Evolutionary conservation across 2,329 filamentous ascomycete genomes (phyloP).

Genomic region (Endoconidiophora polonica): DNA sequence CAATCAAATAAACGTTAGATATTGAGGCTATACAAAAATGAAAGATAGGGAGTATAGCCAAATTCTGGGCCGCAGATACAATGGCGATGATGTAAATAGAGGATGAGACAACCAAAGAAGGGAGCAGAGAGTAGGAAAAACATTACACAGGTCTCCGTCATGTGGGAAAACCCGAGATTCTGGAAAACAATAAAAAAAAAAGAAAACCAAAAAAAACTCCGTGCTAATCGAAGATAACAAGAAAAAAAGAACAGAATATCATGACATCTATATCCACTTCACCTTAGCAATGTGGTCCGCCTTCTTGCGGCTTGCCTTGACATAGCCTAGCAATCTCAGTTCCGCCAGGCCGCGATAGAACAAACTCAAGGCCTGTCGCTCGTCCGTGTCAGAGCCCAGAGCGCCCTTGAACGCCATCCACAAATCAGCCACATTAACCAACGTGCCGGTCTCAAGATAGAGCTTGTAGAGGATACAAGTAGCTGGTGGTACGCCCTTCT

Average conservation of each 20-base stretch:
- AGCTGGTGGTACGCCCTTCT: constrained; percentile 36
- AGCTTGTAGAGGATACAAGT: constrained; percentile 63
- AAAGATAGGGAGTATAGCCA: neutral
- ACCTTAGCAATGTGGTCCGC: constrained; percentile 81
- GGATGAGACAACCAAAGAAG: neutral
- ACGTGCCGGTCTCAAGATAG: constrained; percentile 57
- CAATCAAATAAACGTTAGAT: neutral
- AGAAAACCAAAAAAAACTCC: neutral
- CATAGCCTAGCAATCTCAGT: constrained; percentile 66
- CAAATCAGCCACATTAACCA: constrained; percentile 66
- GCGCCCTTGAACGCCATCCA: constrained; percentile 61
- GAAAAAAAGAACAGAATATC: neutral
- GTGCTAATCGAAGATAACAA: neutral
- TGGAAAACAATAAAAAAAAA: neutral
- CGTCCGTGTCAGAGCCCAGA: constrained; percentile 30
- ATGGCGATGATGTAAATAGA: neutral
- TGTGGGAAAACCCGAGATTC: neutral
- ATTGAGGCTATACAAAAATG: neutral
- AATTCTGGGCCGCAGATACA: neutral
- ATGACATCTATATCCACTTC: constrained; percentile 46
- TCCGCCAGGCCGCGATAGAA: constrained; percentile 83
- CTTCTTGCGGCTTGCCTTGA: constrained; percentile 83
- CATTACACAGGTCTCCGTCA: neutral
- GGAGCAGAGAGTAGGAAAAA: neutral
- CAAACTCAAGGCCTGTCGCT: constrained; percentile 46